These are phyloP conservation scores for Pseudocercospora fuligena DNA, from an alignment of 2,329 filamentous ascomycete species.

Conservation along the genomic window DNA sequence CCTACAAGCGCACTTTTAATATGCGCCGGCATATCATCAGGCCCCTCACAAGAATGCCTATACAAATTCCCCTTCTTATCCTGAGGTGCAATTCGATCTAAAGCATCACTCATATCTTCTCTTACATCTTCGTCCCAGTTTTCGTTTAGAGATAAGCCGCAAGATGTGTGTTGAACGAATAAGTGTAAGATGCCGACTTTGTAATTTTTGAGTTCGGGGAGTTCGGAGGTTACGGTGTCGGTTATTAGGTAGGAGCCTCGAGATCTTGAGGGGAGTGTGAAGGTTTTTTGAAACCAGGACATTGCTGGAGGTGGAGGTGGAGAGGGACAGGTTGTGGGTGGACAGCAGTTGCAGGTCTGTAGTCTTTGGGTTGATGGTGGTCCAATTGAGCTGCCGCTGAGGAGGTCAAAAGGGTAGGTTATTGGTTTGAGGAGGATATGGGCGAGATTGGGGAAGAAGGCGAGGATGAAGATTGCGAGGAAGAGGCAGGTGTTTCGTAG, in stretches of 20 bases:
- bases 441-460: slow-evolving; percentile 57
- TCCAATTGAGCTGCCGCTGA: slow-evolving; percentile 38
- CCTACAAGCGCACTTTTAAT: slow-evolving; percentile 91
- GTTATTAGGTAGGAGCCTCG: slow-evolving; percentile 92
- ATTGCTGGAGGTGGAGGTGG: slow-evolving; percentile 35
- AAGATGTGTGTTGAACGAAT: slow-evolving; percentile 94
- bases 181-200: slow-evolving; percentile 85
- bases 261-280: slow-evolving; percentile 75
- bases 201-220: slow-evolving; percentile 83
- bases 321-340: slow-evolving; percentile 36
- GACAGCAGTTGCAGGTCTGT: slow-evolving; percentile 41
- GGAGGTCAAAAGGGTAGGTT: slow-evolving; percentile 32
- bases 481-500: slow-evolving; percentile 51
- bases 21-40: slow-evolving; percentile 96
- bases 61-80: slow-evolving; percentile 72
- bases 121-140: slow-evolving; percentile 87
- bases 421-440: slow-evolving; percentile 44
- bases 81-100: slow-evolving; percentile 87
- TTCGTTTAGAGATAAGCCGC: slow-evolving; percentile 89
- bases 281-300: slow-evolving; percentile 83
- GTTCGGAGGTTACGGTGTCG: slow-evolving; percentile 67
- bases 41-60: slow-evolving; percentile 82
- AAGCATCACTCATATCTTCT: slow-evolving; percentile 85
- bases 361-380: slow-evolving; percentile 32
- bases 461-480: slow-evolving; percentile 54